These are phyloP conservation scores for Linnemannia hyalina DNA, from an alignment of 192 early-diverging fungal species.

Conservation along the genomic window DNA sequence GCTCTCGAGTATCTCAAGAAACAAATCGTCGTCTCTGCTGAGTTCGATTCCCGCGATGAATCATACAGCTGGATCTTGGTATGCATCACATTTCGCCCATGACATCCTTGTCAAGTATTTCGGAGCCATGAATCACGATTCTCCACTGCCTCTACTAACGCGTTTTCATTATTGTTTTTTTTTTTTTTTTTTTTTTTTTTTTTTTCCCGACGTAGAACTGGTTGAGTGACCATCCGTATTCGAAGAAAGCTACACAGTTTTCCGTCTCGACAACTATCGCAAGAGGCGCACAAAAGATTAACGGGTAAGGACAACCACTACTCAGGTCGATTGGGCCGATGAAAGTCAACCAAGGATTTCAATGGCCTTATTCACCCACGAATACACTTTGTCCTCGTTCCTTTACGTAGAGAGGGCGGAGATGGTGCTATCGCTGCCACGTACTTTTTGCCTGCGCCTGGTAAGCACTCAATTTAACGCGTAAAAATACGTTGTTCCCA, in stretches of 20 bases:
- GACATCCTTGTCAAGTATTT: background rate
- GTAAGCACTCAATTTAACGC: constrained; percentile 33
- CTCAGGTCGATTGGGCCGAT: accelerated
- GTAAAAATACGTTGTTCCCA: no score
- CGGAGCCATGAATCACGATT: background rate
- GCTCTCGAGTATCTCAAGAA: constrained; percentile 64
- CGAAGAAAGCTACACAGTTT: constrained; percentile 60
- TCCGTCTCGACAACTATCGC: constrained; percentile 65
- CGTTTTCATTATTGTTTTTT: background rate
- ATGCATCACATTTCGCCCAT: background rate
- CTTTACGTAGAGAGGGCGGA: constrained; percentile 26
- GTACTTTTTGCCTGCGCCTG: constrained; percentile 72
- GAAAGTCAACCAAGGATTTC: no score
- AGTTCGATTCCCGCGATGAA: constrained; percentile 69
- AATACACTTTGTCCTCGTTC: background rate
- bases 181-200: constrained; percentile 26
- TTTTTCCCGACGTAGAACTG: constrained; percentile 58
- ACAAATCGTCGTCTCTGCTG: constrained; percentile 59
- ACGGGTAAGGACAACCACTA: constrained; percentile 44
- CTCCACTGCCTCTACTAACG: background rate
- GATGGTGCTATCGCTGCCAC: constrained; percentile 47
- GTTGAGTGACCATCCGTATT: constrained; percentile 67
- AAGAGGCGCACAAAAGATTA: constrained; percentile 58
- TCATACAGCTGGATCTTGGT: constrained; percentile 62
- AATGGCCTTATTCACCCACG: background rate